Evolutionary conservation across 495 filamentous ascomycete genomes (phyloP), one percentile per base, ranked within the genome.

Genomic region (Aspergillus hancockii): DNA sequence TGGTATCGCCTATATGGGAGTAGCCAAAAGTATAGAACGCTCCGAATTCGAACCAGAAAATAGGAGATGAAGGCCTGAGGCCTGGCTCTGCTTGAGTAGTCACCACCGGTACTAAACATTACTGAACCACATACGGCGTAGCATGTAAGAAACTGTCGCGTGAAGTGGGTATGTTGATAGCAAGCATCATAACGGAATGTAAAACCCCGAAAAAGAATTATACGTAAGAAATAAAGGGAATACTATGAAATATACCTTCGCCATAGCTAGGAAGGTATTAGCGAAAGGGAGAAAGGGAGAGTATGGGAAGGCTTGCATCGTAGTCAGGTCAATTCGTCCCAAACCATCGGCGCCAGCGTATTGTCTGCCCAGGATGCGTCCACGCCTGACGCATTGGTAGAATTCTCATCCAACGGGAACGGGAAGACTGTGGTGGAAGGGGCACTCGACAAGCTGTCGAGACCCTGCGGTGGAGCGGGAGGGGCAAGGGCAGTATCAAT

Each of bases 281-380:
- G 28, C 36, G 19, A 19, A 38, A 25, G 16, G 16, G 41, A 41
- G 10, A 41, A n/a, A 49, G 28, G 16, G 52, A 23, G 41, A 38
- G 34, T 19, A 52, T 6, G 12, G 28, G 8, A 47, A 49, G 36
- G 21, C 32, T 40, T 25, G 21, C 40, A 49, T 9, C 6, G 25
- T 1, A 23, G 38, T 52, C 59, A 78, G 21, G 65, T 41, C 32
- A 78, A 40, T 49, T 77, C 75, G 67, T 79, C 75, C 77, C 75
- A 79, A 28, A 71, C 58, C 68, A 79, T 71, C 30, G 77, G 77
- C 13, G 77, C 70, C 52, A 79, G 70, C 0, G 76, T 77, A 60
- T 76, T 79, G 59, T 76, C 73, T 16, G 71, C 68, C 76, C 76
- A 79, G 0, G 71, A 62, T 8, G 58, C 52, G 30, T 67, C 67